phyloP scores from a whole-genome alignment of 108 stramenopile genomes.

The Discostella stelligeroides region DNA sequence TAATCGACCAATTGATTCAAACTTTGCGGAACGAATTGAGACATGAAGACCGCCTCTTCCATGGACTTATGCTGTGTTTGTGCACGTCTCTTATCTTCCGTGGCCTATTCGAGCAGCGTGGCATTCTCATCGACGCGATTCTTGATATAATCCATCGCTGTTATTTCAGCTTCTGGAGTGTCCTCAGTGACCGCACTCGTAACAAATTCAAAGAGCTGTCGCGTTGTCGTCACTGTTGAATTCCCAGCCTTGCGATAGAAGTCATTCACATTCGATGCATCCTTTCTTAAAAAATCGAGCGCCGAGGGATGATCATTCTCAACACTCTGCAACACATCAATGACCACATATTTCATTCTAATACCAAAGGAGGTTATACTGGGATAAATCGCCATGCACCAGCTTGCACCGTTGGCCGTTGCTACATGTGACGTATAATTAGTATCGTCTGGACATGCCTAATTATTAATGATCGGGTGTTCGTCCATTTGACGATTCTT shows the following conservation, averaged over 20 bases:
- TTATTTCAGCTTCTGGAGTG: slow-evolving; percentile 60
- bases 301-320: slow-evolving; percentile 97
- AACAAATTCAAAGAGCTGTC: slow-evolving; percentile 89
- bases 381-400: slow-evolving; percentile 93
- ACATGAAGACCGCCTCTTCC: slow-evolving; percentile 93
- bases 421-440: slow-evolving; percentile 90
- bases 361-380: slow-evolving; percentile 98
- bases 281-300: slow-evolving; percentile 96
- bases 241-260: slow-evolving; percentile 91
- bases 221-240: slow-evolving; percentile 85
- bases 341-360: slow-evolving; percentile 89
- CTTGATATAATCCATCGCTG: slow-evolving; percentile 67
- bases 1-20: slow-evolving; percentile 89
- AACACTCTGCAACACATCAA: slow-evolving; percentile 98
- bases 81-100: slow-evolving; percentile 63
- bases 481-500: no score
- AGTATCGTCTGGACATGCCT: slow-evolving; percentile 88
- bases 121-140: slow-evolving; percentile 53
- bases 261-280: slow-evolving; percentile 94
- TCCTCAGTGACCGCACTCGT: slow-evolving; percentile 55
- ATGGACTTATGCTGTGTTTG: slow-evolving; percentile 73
- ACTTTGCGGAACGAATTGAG: slow-evolving; percentile 85
- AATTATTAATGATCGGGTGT: slow-evolving; percentile 71
- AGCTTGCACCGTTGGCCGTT: slow-evolving; percentile 86
- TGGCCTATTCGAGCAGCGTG: slow-evolving; percentile 29